Evolutionary conservation across 169 alveolate genomes (phyloP).

Genomic region (Plasmodium ovale): DNA sequence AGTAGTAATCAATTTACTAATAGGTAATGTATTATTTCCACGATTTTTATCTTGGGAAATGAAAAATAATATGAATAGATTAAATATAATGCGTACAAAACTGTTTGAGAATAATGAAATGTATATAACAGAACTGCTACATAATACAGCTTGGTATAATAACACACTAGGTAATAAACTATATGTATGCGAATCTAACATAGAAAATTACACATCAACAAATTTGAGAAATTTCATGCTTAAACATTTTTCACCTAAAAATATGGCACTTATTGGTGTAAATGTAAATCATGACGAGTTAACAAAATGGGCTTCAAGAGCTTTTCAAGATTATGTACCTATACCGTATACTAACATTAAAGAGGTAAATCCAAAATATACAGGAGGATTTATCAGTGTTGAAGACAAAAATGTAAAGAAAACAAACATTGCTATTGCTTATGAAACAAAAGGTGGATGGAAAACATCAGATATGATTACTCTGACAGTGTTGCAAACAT

Average conservation of each 20-base stretch:
- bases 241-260: conserved; percentile 90
- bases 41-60: conserved; percentile 90
- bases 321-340: conserved; percentile 91
- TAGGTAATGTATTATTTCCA: conserved; percentile 92
- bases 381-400: conserved; percentile 90
- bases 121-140: conserved; percentile 88
- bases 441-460: conserved; percentile 87
- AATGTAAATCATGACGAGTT: conserved; percentile 88
- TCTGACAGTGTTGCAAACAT: conserved; percentile 88
- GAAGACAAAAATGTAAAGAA: conserved; percentile 86
- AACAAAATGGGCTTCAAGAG: conserved; percentile 88
- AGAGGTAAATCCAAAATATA: conserved; percentile 85
- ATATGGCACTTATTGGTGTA: conserved; percentile 88
- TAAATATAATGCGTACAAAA: conserved; percentile 78
- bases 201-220: conserved; percentile 85
- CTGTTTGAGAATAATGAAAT: conserved; percentile 84
- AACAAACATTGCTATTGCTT: conserved; percentile 89
- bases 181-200: conserved; percentile 81
- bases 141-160: conserved; percentile 91
- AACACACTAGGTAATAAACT: conserved; percentile 89
- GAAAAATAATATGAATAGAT: conserved; percentile 82
- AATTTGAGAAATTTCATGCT: conserved; percentile 88
- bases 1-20: conserved; percentile 85
- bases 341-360: conserved; percentile 82
- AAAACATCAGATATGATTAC: conserved; percentile 86